Evolutionary conservation across 2,329 filamentous ascomycete species (phyloP).

Genomic region (Tolypocladium guangdongense): DNA sequence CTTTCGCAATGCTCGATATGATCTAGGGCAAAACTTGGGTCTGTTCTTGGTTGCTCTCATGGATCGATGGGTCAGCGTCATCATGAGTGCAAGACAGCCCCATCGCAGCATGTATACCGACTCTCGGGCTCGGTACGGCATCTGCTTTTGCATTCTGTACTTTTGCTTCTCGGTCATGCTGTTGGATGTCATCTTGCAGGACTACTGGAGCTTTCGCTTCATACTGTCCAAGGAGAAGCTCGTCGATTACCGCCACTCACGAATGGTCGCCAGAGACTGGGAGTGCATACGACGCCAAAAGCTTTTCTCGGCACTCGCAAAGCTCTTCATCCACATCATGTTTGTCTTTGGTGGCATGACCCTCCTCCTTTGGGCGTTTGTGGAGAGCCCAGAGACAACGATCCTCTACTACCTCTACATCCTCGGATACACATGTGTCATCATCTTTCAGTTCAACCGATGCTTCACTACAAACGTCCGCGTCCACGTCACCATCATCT

Average conservation of each 20-base stretch:
- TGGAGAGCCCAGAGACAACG: conserved; percentile 17
- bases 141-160: conserved; percentile 27
- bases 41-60: conserved; percentile 27
- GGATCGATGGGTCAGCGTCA: conserved; percentile 26
- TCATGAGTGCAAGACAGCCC: conserved; percentile 18
- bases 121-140: conserved; percentile 20
- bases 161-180: conserved; percentile 27
- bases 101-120: conserved; percentile 18
- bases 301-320: conserved; percentile 12
- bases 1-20: conserved; percentile 23
- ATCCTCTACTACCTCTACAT: conserved; percentile 23
- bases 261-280: conserved; percentile 9
- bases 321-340: conserved; percentile 18
- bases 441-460: conserved; percentile 28
- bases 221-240: conserved; percentile 23
- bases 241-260: conserved; percentile 14
- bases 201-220: conserved; percentile 23
- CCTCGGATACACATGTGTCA: conserved; percentile 23
- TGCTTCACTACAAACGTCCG: conserved; percentile 25
- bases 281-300: conserved; percentile 6
- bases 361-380: conserved; percentile 23
- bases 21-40: conserved; percentile 24
- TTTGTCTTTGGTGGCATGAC: conserved; percentile 20
- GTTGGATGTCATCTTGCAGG: conserved; percentile 23
- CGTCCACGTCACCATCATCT: conserved; percentile 21